Evolutionary conservation across 2,329 filamentous ascomycete genomes (phyloP).

Genomic region (Trichoderma sp.): DNA sequence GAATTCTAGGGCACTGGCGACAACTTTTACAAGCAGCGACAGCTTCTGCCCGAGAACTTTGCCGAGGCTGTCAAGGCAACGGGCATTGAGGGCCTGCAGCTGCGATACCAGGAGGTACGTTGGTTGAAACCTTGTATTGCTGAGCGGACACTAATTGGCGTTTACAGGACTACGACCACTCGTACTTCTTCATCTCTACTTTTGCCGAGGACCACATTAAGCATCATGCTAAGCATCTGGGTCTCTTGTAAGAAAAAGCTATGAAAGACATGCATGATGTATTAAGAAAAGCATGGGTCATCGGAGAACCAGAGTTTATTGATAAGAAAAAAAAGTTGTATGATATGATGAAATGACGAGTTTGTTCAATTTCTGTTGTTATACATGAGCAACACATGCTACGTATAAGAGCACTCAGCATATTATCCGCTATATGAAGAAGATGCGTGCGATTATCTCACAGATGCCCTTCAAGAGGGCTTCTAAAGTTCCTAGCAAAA

Average conservation of each 20-base stretch:
- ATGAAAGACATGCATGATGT: not conserved
- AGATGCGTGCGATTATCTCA: not conserved
- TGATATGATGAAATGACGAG: not conserved
- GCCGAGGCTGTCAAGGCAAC: slow-evolving; percentile 74
- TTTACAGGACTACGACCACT: slow-evolving; percentile 83
- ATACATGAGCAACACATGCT: not conserved
- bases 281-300: not conserved
- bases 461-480: not conserved
- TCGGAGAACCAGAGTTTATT: not conserved
- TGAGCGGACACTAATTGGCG: slow-evolving; percentile 10
- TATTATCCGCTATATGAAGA: not conserved
- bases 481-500: not conserved
- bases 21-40: slow-evolving; percentile 93
- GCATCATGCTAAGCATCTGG: slow-evolving; percentile 84
- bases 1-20: slow-evolving; percentile 75
- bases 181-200: slow-evolving; percentile 92
- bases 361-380: not conserved
- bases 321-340: not conserved
- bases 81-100: slow-evolving; percentile 69
- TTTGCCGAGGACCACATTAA: slow-evolving; percentile 90
- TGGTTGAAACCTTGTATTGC: no score
- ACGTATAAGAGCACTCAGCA: not conserved
- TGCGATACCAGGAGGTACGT: slow-evolving; percentile 76
- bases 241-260: slow-evolving; percentile 34
- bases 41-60: slow-evolving; percentile 93